These are phyloP conservation scores for Lentinula edodes DNA, from an alignment of 768 basidiomycete genomes.

Conservation along the genomic window DNA sequence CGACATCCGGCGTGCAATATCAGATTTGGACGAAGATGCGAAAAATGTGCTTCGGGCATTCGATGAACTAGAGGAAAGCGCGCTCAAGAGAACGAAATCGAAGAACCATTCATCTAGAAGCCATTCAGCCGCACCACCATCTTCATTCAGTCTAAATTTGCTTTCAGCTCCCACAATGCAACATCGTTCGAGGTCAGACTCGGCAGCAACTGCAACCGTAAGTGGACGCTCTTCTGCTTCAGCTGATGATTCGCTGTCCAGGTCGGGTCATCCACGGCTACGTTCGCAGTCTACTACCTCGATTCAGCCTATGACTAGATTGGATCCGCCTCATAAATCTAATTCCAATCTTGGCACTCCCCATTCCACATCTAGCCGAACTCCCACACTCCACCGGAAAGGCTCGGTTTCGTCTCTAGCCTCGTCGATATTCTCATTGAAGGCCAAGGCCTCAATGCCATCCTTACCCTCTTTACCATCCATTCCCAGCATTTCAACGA, in stretches of 20 bases:
- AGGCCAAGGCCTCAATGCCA: neutral
- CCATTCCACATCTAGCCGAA: slow-evolving; percentile 30
- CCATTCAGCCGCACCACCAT: neutral
- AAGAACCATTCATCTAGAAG: slow-evolving; percentile 33
- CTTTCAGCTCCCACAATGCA: neutral
- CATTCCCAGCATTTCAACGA: neutral
- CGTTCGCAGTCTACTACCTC: neutral
- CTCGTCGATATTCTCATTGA: slow-evolving; percentile 5
- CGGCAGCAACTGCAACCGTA: neutral
- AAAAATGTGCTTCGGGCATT: slow-evolving; percentile 62
- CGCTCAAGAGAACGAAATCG: slow-evolving; percentile 33
- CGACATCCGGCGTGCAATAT: slow-evolving; percentile 57
- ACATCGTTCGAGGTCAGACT: neutral
- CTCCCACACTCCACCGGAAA: neutral
- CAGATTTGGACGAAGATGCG: slow-evolving; percentile 59
- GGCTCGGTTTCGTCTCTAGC: slow-evolving; percentile 47
- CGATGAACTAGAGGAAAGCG: slow-evolving; percentile 55
- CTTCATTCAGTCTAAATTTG: neutral
- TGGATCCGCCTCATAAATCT: neutral
- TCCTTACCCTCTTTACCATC: neutral
- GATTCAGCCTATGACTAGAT: neutral
- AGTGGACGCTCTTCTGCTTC: neutral
- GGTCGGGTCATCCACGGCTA: neutral
- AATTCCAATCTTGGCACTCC: neutral
- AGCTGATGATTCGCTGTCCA: neutral